Conservation (phyloP, 1,284 basidiomycete genomes). For the Pulchroboletus neoregius region DNA sequence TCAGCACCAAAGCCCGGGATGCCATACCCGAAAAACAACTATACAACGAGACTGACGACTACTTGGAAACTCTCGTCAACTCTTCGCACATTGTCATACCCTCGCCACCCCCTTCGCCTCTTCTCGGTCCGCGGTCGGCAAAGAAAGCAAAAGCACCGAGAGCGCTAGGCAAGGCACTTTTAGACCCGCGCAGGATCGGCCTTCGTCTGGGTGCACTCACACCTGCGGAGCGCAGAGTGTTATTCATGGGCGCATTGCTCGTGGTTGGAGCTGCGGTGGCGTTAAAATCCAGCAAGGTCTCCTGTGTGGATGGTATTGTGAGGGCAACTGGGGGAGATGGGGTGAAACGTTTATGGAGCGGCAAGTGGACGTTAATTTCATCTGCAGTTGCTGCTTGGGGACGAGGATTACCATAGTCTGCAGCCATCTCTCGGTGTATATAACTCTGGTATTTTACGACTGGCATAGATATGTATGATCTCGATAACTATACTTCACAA, state of each 20-base stretch:
- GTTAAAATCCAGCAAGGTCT: constrained; percentile 30
- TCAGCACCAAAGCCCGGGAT: constrained; percentile 8
- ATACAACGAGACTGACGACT: constrained; percentile 40
- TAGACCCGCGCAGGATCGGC: constrained; percentile 25
- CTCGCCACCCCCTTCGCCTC: constrained; percentile 29
- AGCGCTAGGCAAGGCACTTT: constrained; percentile 25
- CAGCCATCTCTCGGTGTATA: not conserved
- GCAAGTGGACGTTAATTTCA: constrained; percentile 24
- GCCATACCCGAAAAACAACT: constrained; percentile 10
- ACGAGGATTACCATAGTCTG: constrained; percentile 23
- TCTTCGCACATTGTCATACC: constrained; percentile 57
- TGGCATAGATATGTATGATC: constrained; percentile 1
- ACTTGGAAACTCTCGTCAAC: constrained; percentile 59
- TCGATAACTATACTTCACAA: constrained; percentile 2
- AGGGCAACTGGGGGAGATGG: constrained; percentile 18
- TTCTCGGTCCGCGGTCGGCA: constrained; percentile 1
- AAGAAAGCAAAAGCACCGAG: constrained; percentile 19
- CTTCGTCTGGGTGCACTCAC: constrained; percentile 29
- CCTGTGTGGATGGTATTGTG: constrained; percentile 19
- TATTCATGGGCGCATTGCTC: constrained; percentile 60
- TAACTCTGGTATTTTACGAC: not conserved
- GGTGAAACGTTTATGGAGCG: constrained; percentile 26
- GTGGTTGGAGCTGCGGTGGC: constrained; percentile 66
- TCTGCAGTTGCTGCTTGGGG: constrained; percentile 30
- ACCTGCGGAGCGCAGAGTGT: constrained; percentile 41